Conservation (phyloP, 1,284 basidiomycete species). For the Pulveroboletus sp. region DNA sequence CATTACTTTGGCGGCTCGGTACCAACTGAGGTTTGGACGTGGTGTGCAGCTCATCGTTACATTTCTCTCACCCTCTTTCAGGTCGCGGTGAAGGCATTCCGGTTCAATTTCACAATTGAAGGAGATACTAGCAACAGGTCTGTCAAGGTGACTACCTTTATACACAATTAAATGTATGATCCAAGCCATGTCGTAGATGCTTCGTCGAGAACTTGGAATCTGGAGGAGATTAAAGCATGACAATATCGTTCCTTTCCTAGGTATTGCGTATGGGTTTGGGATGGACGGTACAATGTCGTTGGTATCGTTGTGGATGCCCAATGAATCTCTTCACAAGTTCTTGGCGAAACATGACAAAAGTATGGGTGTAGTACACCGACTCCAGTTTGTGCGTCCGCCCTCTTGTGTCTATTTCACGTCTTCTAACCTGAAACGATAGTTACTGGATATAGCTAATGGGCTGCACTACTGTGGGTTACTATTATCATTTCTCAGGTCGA, state of each 20-base stretch:
- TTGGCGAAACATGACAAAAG: not conserved
- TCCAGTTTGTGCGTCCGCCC: constrained; percentile 11
- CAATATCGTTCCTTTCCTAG: constrained; percentile 15
- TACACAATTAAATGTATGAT: not conserved
- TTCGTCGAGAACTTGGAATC: constrained; percentile 23
- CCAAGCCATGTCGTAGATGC: not conserved
- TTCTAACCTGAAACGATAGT: not conserved
- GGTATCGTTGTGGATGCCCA: constrained; percentile 25
- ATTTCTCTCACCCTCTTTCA: not conserved
- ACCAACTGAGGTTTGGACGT: constrained; percentile 4
- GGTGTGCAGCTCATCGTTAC: not conserved
- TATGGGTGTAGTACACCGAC: not conserved
- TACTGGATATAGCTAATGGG: constrained; percentile 5
- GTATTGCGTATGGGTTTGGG: constrained; percentile 20
- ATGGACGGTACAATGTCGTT: constrained; percentile 8
- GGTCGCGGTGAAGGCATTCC: constrained; percentile 24
- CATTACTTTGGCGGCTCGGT: not conserved
- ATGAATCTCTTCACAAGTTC: constrained; percentile 16
- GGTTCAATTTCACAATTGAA: constrained; percentile 1
- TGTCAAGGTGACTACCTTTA: too few species aligned
- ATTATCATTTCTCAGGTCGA: not conserved
- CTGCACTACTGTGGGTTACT: constrained; percentile 1
- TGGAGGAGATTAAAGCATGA: constrained; percentile 20
- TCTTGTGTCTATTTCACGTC: not conserved
- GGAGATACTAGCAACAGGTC: not conserved